Conservation (phyloP, 169 alveolate genomes). For the Miamiensis avidus region DNA sequence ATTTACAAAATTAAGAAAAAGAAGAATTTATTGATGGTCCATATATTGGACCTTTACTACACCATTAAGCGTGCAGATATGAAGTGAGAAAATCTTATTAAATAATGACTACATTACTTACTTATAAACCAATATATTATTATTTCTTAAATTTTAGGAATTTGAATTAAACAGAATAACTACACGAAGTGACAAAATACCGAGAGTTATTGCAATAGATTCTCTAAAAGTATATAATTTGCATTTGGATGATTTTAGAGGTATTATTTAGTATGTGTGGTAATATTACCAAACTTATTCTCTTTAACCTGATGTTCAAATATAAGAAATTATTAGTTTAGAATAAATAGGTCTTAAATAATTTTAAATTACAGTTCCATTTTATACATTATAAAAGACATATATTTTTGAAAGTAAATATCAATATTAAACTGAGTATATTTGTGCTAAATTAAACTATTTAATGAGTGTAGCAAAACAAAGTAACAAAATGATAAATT, state of each 20-base stretch:
- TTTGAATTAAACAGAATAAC: background rate
- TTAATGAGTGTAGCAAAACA: too few relatives aligned
- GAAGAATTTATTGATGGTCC: background rate
- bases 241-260: background rate
- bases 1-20: too few relatives aligned
- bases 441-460: background rate
- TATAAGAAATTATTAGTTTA: too few relatives aligned
- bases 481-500: too few relatives aligned
- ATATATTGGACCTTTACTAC: background rate
- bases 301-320: background rate
- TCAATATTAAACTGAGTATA: background rate
- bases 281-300: background rate
- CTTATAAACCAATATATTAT: background rate
- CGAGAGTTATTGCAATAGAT: background rate
- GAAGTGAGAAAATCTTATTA: background rate
- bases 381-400: background rate
- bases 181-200: background rate
- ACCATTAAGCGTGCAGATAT: background rate
- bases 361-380: background rate
- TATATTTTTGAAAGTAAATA: background rate
- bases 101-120: background rate
- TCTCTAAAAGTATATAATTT: background rate
- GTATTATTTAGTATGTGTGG: background rate
- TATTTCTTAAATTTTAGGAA: background rate
- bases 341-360: background rate